Percentiles rank a stretch among this genome's conserved stretches.
These are phyloP conservation scores for Exidia glandulosa DNA, from an alignment of 768 basidiomycete species.

Conservation along the genomic window DNA sequence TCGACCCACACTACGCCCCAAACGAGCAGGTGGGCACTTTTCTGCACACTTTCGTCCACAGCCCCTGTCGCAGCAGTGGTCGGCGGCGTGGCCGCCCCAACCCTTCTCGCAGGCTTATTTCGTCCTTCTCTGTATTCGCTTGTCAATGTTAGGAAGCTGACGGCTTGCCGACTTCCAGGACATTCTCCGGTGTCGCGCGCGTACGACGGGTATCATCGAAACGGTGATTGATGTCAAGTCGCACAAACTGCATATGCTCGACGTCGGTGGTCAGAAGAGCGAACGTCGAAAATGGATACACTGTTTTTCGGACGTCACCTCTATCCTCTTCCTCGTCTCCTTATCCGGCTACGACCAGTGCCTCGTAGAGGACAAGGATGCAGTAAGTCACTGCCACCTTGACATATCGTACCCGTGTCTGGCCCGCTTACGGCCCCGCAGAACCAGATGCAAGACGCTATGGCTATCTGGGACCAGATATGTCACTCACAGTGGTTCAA, in stretches of 20 bases:
- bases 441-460: slow-evolving; percentile 98
- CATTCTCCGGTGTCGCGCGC: slow-evolving; percentile 74
- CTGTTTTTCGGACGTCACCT: slow-evolving; percentile 90
- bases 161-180: slow-evolving; percentile 27
- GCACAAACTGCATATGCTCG: slow-evolving; percentile 86
- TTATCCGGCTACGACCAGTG: slow-evolving; percentile 92
- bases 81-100: too few species aligned
- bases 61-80: too few species aligned
- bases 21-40: slow-evolving; percentile 40
- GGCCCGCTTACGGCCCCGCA: slow-evolving; percentile 18
- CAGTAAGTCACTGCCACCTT: slow-evolving; percentile 37
- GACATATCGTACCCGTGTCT: neutral
- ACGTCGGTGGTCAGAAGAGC: slow-evolving; percentile 84
- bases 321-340: slow-evolving; percentile 84
- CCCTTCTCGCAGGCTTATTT: too few species aligned
- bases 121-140: too few species aligned
- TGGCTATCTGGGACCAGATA: slow-evolving; percentile 98
- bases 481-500: slow-evolving; percentile 98
- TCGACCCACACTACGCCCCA: slow-evolving; percentile 59
- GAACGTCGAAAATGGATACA: slow-evolving; percentile 92
- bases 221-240: slow-evolving; percentile 71
- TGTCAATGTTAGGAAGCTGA: too few species aligned
- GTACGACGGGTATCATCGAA: slow-evolving; percentile 87
- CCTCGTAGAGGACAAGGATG: slow-evolving; percentile 84
- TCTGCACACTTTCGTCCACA: neutral